Base-by-base conservation (phyloP, 1,284 basidiomycete species). In the Peniophora sp. region DNA sequence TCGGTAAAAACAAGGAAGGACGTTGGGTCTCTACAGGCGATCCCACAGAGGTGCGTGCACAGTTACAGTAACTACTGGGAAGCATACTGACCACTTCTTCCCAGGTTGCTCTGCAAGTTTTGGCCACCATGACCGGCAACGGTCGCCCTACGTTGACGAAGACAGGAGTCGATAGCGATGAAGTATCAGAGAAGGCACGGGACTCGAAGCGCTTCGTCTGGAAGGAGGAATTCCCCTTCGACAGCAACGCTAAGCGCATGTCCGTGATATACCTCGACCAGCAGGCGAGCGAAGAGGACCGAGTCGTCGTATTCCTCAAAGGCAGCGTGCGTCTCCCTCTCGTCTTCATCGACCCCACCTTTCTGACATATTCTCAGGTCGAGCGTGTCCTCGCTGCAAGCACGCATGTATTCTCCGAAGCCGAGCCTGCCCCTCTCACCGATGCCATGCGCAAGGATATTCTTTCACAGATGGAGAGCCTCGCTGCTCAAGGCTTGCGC, bases 21-120 rank as follows among this genome's bases (percentile, higher is more conserved):
- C 66, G 72, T 51, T 87, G 84, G 84, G 74, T 77, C 37, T 79
- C 81, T 0, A 79, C 79, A 44, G 85, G 85, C 24, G 85, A 88
- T 58, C 80, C 84, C 1, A 88, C 85, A 15, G 78, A 82, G 59
- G 72, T 78, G n/a, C 9, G 39, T 22, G 9, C n/a, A 32, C 12
- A 32, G 27, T 32, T 32, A 6, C 27, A 12, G 27, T 32, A 32
- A 32, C 27, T n/a, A n/a, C n/a, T 11, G 35, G 34, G 81, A 82
- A 0, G 72, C 86, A 85, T 62, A 82, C 84, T 6, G 79, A 80
- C 50, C 78, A 79, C 0, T 74, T 77, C 55, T n/a, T n/a, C 76
- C 76, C 47, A 56, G 68, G 22, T 59, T 60, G 55, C 39, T 41
- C 39, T 41, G 39, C 39, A 41, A 41, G 39, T 41, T n/a, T n/a